These are phyloP conservation scores for Colletotrichum gloeosporioides DNA, from an alignment of 2,329 filamentous ascomycete genomes.

Conservation along the genomic window DNA sequence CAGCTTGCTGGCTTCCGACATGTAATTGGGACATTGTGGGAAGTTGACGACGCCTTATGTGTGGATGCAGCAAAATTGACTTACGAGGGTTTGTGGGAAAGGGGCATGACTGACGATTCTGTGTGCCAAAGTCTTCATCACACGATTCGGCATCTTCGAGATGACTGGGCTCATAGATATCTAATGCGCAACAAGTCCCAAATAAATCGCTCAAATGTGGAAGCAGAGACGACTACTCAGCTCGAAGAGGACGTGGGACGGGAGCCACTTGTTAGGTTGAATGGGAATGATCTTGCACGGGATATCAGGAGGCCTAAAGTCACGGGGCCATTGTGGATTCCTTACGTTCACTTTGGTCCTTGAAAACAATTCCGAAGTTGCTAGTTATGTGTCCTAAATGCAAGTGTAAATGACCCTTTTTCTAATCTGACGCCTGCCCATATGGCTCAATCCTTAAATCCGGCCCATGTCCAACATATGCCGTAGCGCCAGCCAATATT, in stretches of 20 bases:
- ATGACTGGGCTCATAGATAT: background rate
- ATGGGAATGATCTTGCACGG: rapidly evolving
- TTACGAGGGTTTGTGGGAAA: slow-evolving; percentile 24
- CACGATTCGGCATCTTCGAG: background rate
- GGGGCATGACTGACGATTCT: background rate
- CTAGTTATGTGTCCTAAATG: background rate
- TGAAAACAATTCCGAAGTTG: background rate
- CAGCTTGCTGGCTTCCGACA: slow-evolving; percentile 45
- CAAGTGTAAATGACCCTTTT: background rate
- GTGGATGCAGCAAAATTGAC: slow-evolving; percentile 31
- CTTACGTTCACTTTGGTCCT: background rate
- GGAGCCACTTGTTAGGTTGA: background rate
- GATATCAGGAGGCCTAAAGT: background rate
- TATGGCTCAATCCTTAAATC: background rate
- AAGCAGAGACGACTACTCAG: too few species aligned
- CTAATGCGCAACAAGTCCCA: rapidly evolving
- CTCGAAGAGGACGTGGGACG: too few species aligned
- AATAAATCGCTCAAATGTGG: rapidly evolving
- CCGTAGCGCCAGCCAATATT: background rate
- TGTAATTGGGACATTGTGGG: slow-evolving; percentile 25
- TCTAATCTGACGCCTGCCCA: background rate
- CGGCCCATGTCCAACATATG: background rate
- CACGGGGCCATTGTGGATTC: background rate
- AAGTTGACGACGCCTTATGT: slow-evolving; percentile 35
- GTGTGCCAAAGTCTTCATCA: background rate